Evolutionary conservation across 768 basidiomycete genomes (phyloP).

Genomic region (Amyloporia xantha): DNA sequence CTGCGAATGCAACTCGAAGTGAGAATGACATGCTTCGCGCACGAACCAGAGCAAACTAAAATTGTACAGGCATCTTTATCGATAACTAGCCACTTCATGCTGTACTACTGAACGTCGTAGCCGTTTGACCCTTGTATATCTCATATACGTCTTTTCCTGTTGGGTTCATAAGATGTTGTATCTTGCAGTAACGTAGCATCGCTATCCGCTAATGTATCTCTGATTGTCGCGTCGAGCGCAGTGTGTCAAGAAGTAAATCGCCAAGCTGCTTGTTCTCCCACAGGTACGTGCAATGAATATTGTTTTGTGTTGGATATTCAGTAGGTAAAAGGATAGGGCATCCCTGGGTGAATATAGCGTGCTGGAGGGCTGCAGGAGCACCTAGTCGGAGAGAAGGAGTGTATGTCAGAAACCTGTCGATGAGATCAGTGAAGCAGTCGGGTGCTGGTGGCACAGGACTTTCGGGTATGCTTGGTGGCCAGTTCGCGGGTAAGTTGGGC

Average conservation of each 20-base stretch:
- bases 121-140: slow-evolving; percentile 8
- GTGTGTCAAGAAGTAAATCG: slow-evolving; percentile 15
- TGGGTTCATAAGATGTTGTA: slow-evolving; percentile 11
- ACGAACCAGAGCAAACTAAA: background rate
- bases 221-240: background rate
- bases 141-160: slow-evolving; percentile 9
- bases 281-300: background rate
- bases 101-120: slow-evolving; percentile 17
- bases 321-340: slow-evolving; percentile 37
- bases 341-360: slow-evolving; percentile 49
- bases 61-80: slow-evolving; percentile 68
- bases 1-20: slow-evolving; percentile 83
- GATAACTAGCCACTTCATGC: slow-evolving; percentile 58
- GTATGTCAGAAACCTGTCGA: slow-evolving; percentile 55
- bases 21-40: slow-evolving; percentile 17
- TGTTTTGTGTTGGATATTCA: slow-evolving; percentile 19
- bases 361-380: slow-evolving; percentile 44
- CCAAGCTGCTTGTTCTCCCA: slow-evolving; percentile 22
- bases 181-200: background rate
- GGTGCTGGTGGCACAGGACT: too few relatives aligned
- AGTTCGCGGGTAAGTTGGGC: slow-evolving; percentile 50
- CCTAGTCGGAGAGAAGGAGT: slow-evolving; percentile 43
- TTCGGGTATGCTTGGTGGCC: background rate
- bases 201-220: background rate
- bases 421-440: slow-evolving; percentile 40